A percentile compares a stretch with the other conserved stretches of the same genome.
These are phyloP conservation scores for Dissoconium aciculare DNA, from an alignment of 2,329 filamentous ascomycete species.

Conservation along the genomic window DNA sequence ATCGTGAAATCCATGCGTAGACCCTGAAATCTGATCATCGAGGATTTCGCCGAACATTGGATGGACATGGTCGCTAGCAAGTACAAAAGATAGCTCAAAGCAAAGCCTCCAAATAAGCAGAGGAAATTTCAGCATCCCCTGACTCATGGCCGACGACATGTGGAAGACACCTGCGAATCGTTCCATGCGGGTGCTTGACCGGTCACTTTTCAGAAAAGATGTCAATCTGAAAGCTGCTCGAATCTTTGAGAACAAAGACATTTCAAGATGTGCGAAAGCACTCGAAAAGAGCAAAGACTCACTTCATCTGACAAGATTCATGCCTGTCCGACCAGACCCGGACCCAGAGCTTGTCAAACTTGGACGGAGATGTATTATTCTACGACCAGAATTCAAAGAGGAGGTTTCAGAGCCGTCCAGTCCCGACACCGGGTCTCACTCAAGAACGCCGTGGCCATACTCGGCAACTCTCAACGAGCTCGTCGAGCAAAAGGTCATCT, in stretches of 20 bases:
- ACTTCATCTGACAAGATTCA: slow-evolving; percentile 48
- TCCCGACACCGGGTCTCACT: slow-evolving; percentile 3
- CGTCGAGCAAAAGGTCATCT: slow-evolving; percentile 51
- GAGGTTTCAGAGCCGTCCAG: not conserved
- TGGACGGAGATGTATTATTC: slow-evolving; percentile 32
- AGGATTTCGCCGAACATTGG: no score
- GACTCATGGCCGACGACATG: slow-evolving; percentile 29
- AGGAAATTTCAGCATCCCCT: slow-evolving; percentile 1
- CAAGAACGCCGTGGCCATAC: slow-evolving; percentile 52
- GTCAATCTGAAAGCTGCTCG: slow-evolving; percentile 65
- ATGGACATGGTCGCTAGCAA: no score
- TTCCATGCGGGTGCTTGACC: slow-evolving; percentile 66
- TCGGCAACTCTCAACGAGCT: slow-evolving; percentile 54
- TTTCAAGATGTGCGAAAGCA: slow-evolving; percentile 53
- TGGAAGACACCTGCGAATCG: slow-evolving; percentile 72
- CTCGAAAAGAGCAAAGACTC: slow-evolving; percentile 53
- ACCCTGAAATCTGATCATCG: no score
- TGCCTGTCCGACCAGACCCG: slow-evolving; percentile 49
- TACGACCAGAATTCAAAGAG: slow-evolving; percentile 28
- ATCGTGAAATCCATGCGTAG: no score
- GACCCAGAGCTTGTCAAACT: slow-evolving; percentile 35
- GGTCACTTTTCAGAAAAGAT: slow-evolving; percentile 64
- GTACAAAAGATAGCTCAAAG: slow-evolving; percentile 8
- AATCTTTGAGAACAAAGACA: slow-evolving; percentile 58
- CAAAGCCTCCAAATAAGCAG: slow-evolving; percentile 2